Conservation (phyloP, 495 filamentous ascomycete species). For the Penicillium atrosanguineum region DNA sequence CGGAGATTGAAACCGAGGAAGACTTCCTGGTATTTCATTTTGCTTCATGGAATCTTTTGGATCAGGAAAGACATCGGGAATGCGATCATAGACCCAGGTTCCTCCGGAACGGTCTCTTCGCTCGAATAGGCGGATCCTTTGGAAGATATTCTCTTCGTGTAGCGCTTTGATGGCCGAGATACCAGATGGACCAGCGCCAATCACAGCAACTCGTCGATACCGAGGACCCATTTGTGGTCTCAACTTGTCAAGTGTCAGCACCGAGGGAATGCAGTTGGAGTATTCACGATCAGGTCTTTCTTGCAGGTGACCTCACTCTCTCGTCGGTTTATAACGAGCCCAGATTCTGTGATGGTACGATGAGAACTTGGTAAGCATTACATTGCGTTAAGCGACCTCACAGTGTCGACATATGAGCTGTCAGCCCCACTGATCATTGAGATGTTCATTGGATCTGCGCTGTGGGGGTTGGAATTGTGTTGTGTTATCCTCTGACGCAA, state of each 20-base stretch:
- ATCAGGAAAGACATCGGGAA: conserved; percentile 18
- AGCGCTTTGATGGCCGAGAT: conserved; percentile 53
- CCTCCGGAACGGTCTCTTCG: conserved; percentile 48
- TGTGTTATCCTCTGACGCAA: too few relatives aligned
- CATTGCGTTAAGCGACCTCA: conserved; percentile 12
- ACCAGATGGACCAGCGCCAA: conserved; percentile 53
- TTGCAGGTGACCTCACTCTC: too few relatives aligned
- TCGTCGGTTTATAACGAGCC: too few relatives aligned
- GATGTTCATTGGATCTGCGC: too few relatives aligned
- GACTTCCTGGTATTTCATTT: conserved; percentile 8
- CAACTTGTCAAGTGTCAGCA: too few relatives aligned
- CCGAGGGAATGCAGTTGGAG: too few relatives aligned
- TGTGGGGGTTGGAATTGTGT: too few relatives aligned
- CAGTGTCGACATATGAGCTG: conserved; percentile 5
- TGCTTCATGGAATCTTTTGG: neutral
- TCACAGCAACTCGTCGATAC: conserved; percentile 42
- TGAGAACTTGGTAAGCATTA: neutral
- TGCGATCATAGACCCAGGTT: conserved; percentile 39
- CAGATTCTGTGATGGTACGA: too few relatives aligned
- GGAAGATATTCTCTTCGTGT: conserved; percentile 48
- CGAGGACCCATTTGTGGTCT: conserved; percentile 27
- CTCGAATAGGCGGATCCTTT: conserved; percentile 53
- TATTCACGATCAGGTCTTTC: too few relatives aligned
- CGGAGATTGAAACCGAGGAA: conserved; percentile 16
- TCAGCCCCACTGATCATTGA: too few relatives aligned